Evolutionary conservation across 2,329 filamentous ascomycete genomes (phyloP).

Genomic region (Calonectria naviculata): DNA sequence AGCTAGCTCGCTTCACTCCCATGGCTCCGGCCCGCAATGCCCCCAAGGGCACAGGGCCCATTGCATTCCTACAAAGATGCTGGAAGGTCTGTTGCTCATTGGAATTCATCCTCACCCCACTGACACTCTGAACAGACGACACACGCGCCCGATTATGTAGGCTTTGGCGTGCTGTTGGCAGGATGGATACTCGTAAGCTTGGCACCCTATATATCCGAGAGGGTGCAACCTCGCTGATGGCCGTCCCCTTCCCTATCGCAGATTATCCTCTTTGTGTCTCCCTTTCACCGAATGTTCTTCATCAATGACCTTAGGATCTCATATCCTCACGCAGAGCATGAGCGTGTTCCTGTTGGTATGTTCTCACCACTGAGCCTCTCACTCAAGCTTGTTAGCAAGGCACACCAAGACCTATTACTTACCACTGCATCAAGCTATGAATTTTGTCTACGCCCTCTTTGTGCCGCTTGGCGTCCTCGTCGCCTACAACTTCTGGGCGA

Average conservation of each 20-base stretch:
- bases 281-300: conserved; percentile 95
- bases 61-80: conserved; percentile 51
- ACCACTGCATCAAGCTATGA: conserved; percentile 62
- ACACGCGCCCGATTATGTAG: conserved; percentile 90
- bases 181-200: conserved; percentile 70
- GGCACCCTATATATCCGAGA: conserved; percentile 16
- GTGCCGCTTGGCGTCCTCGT: conserved; percentile 76
- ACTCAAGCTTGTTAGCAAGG: neutral
- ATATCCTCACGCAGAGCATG: conserved; percentile 85
- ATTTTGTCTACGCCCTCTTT: conserved; percentile 82
- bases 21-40: conserved; percentile 42
- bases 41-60: conserved; percentile 30
- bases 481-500: conserved; percentile 70
- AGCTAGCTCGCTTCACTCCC: neutral
- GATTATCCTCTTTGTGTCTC: conserved; percentile 65
- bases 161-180: conserved; percentile 75
- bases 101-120: neutral
- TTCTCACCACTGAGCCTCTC: conserved; percentile 29
- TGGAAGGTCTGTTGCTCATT: conserved; percentile 55
- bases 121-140: conserved; percentile 66
- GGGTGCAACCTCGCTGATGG: conserved; percentile 7
- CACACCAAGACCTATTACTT: neutral
- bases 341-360: conserved; percentile 84
- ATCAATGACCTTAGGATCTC: conserved; percentile 86
- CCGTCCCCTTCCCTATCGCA: conserved; percentile 24